Evolutionary conservation across 306 rosid genomes (phyloP), one percentile per base, ranked within the genome.

Genomic region (Casuarina glauca): DNA sequence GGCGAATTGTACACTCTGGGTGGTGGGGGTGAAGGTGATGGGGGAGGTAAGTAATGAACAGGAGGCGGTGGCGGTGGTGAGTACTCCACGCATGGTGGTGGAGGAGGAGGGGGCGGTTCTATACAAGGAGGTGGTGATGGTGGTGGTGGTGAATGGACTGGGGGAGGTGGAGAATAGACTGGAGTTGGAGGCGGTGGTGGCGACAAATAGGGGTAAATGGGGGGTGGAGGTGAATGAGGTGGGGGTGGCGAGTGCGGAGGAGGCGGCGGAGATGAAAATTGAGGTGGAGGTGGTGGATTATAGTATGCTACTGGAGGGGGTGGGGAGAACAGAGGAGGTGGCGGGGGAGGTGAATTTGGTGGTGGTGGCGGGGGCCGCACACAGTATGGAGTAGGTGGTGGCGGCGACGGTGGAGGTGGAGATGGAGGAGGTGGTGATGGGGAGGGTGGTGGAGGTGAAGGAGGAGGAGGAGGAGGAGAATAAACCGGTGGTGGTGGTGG

Each of bases 161-260:
- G 86, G 6, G 87, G 87, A 66, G 89, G 89, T 80, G 89, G 89
- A 45, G 87, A 83, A 57, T 85, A 84, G 48, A 82, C 88, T 0
- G 91, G 98, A 0, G 89, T 85, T 2, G 93, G 93, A 9, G 94
- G 97, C 0, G 97, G 95, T 6, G 97, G 95, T 0, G 97, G 88
- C 1, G 91, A 82, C 42, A 80, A 35, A 8, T 88, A 88, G 17
- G 82, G 88, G 71, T 91, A 91, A 19, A 85, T 66, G 26, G 94
- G 92, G 15, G 97, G 97, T 1, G 96, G 93, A 0, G 94, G 89
- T 0, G 91, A 83, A 35, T 79, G 86, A 0, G 91, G 90, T 0
- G 91, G 75, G 0, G 87, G 84, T 0, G 85, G 85, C 1, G 87
- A 78, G 9, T 64, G 78, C 2, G 61, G 78, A 0, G 83, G 64